These are phyloP conservation scores for Punica granatum DNA, from an alignment of 345 rosid species.

Conservation along the genomic window DNA sequence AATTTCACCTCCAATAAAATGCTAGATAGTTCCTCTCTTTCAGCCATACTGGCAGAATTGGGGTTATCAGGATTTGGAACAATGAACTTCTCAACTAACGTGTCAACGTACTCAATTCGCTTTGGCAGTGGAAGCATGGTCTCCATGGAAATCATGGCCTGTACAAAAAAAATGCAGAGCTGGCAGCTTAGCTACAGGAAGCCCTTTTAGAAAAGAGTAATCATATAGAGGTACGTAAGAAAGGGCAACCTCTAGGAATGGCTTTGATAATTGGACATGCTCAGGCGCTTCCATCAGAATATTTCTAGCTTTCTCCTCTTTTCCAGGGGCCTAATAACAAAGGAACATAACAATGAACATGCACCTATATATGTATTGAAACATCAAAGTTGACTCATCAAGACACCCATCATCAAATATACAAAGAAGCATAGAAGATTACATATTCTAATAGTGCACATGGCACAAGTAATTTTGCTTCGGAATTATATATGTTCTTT, in stretches of 20 bases:
- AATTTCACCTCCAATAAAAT: constrained; percentile 75
- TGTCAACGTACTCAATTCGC: constrained; percentile 61
- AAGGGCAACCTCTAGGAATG: constrained; percentile 51
- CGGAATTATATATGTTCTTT: no score
- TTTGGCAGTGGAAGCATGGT: constrained; percentile 59
- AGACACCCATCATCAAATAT: not conserved
- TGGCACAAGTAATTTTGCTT: no score
- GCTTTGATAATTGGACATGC: constrained; percentile 68
- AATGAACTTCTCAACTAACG: constrained; percentile 65
- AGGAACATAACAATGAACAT: not conserved
- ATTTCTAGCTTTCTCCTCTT: constrained; percentile 73
- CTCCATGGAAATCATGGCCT: constrained; percentile 73
- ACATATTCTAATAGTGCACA: no score
- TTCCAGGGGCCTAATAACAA: constrained; percentile 46
- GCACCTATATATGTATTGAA: not conserved
- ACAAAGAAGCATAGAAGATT: no score
- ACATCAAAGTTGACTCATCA: not conserved
- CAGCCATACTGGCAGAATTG: constrained; percentile 40
- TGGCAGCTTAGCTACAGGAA: constrained; percentile 7
- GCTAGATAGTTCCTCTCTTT: constrained; percentile 83
- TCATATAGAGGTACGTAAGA: no score
- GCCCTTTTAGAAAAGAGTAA: not conserved
- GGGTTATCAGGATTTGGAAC: constrained; percentile 42
- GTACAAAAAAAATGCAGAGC: constrained; percentile 9
- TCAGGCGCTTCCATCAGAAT: constrained; percentile 67